These are phyloP conservation scores for Trifolium subterraneum DNA, from an alignment of 306 rosid genomes.

Conservation along the genomic window DNA sequence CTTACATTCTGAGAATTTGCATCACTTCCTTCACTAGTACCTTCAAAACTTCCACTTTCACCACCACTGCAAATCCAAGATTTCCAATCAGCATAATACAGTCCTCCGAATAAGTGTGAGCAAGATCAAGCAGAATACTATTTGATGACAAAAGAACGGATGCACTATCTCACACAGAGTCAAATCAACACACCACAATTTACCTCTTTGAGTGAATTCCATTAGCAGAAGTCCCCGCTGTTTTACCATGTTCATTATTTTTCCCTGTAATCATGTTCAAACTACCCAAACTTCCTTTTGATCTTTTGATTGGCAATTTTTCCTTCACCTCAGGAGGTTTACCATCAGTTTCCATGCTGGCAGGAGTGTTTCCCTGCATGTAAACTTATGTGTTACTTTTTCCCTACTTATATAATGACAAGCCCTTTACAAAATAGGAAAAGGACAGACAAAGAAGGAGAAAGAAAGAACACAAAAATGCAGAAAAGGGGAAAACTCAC, in stretches of 20 bases:
- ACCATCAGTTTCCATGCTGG: slow-evolving; percentile 80
- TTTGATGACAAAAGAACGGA: neutral
- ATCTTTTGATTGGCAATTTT: slow-evolving; percentile 93
- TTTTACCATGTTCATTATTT: slow-evolving; percentile 76
- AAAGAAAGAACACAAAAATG: slow-evolving; percentile 23
- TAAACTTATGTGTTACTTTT: slow-evolving; percentile 46
- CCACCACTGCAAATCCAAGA: slow-evolving; percentile 79
- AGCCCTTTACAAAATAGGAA: slow-evolving; percentile 14
- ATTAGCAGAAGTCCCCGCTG: slow-evolving; percentile 76
- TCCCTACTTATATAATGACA: slow-evolving; percentile 39
- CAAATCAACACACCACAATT: slow-evolving; percentile 33
- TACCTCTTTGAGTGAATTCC: slow-evolving; percentile 93
- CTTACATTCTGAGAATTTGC: slow-evolving; percentile 93
- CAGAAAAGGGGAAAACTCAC: slow-evolving; percentile 59
- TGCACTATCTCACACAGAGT: neutral
- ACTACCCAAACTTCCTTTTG: slow-evolving; percentile 98
- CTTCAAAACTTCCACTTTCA: slow-evolving; percentile 88
- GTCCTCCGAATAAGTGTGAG: neutral
- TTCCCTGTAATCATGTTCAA: slow-evolving; percentile 97
- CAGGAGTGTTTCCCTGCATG: slow-evolving; percentile 83
- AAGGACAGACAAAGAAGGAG: slow-evolving; percentile 16
- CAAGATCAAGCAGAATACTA: slow-evolving; percentile 5
- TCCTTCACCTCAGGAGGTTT: slow-evolving; percentile 88
- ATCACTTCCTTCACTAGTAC: slow-evolving; percentile 93
- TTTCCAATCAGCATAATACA: slow-evolving; percentile 45